Conservation (phyloP, 768 basidiomycete species). For the Panellus pusillus region DNA sequence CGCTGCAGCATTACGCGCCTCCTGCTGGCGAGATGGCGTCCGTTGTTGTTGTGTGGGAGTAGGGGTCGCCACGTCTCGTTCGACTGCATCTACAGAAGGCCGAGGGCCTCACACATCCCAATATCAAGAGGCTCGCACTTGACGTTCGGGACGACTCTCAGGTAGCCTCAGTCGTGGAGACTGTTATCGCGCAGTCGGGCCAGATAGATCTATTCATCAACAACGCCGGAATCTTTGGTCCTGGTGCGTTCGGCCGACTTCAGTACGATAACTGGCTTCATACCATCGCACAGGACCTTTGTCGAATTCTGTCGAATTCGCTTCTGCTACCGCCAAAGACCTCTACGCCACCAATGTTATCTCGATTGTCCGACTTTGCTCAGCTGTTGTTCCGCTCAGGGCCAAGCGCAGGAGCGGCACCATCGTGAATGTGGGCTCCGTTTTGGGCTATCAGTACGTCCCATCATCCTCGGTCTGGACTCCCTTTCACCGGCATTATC, state of each 20-base stretch:
- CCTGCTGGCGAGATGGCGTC: constrained; percentile 19
- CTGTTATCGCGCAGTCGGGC: neutral
- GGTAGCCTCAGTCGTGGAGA: neutral
- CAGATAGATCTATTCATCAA: neutral
- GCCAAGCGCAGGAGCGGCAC: neutral
- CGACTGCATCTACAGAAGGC: neutral
- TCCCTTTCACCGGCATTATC: no score
- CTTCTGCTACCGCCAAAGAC: no score
- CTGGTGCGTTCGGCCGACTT: neutral
- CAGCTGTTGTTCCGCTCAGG: constrained; percentile 3
- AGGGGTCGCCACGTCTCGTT: constrained; percentile 11
- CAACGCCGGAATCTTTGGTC: neutral
- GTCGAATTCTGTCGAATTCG: no score
- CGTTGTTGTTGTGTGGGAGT: constrained; percentile 27
- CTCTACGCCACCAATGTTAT: no score
- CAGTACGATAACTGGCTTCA: no score
- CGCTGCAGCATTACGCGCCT: constrained; percentile 24
- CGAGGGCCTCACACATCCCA: neutral
- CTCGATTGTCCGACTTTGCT: no score
- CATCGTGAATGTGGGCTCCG: no score
- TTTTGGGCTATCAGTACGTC: no score
- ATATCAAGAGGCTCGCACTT: neutral
- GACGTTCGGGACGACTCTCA: neutral
- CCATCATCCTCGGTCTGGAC: no score
- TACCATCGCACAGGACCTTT: no score